These are phyloP conservation scores for Panicum miliaceum DNA, from an alignment of 176 grass and related monocot species.

Conservation along the genomic window DNA sequence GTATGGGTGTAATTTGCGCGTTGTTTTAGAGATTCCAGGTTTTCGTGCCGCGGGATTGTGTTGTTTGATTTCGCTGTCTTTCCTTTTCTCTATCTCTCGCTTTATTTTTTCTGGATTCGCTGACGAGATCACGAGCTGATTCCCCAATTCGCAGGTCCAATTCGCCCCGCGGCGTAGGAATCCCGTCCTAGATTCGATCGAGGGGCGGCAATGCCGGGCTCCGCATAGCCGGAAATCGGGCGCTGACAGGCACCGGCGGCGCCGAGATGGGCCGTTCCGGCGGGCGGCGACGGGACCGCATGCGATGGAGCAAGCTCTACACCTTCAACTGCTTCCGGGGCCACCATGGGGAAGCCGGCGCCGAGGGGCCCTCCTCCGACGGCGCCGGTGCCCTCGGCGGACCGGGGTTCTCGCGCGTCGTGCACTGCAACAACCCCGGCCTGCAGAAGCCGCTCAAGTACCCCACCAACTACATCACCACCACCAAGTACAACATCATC, in stretches of 20 bases:
- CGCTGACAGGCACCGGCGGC: background rate
- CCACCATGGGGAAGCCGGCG: constrained; percentile 4
- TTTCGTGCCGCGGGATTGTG: background rate
- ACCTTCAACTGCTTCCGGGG: constrained; percentile 81
- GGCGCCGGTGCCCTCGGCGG: constrained; percentile 56
- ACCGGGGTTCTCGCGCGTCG: constrained; percentile 80
- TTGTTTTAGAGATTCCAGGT: constrained; percentile 15
- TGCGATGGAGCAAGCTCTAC: constrained; percentile 97
- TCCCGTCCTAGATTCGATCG: constrained; percentile 39
- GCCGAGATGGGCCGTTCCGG: constrained; percentile 61
- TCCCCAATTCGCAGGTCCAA: constrained; percentile 42
- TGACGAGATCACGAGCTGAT: constrained; percentile 45
- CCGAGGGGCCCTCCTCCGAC: constrained; percentile 19
- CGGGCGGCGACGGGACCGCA: constrained; percentile 65
- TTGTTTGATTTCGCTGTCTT: constrained; percentile 13
- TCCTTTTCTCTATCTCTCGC: background rate
- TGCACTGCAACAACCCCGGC: constrained; percentile 77
- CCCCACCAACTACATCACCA: constrained; percentile 85
- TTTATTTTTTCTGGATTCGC: background rate
- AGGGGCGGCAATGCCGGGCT: constrained; percentile 30
- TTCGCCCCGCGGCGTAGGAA: constrained; percentile 2
- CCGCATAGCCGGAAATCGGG: constrained; percentile 36
- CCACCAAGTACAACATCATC: constrained; percentile 95
- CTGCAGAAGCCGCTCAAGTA: constrained; percentile 88
- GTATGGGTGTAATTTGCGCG: constrained; percentile 10